Percentiles rank a stretch among this genome's conserved stretches.
phyloP scores from a whole-genome alignment of 202 grass and related monocot genomes.

The Alloteropsis angusta region DNA sequence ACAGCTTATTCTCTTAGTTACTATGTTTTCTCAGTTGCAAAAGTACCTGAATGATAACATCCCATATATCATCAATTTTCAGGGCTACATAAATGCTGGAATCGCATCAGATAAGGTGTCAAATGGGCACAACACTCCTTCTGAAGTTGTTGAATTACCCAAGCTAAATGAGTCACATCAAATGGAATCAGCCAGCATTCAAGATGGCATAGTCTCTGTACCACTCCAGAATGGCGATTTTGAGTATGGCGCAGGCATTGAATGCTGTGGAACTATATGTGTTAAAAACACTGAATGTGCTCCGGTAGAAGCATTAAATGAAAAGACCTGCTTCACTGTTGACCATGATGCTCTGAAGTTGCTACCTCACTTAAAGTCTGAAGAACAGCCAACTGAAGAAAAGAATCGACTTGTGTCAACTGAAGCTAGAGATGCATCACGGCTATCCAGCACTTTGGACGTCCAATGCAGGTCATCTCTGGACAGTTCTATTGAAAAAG shows the following conservation, averaged over 20 bases:
- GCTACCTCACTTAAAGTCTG: conserved; percentile 11
- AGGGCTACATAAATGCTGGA: conserved; percentile 99
- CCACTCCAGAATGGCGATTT: conserved; percentile 25
- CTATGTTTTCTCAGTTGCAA: conserved; percentile 19
- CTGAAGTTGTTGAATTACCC: conserved; percentile 34
- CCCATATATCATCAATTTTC: conserved; percentile 24
- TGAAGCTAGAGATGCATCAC: conserved; percentile 9
- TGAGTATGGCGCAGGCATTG: conserved; percentile 10
- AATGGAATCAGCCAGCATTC: conserved; percentile 23
- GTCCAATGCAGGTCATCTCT: background rate
- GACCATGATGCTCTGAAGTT: conserved; percentile 21
- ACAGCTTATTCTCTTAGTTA: conserved; percentile 16
- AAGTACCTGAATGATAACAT: conserved; percentile 12
- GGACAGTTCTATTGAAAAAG: conserved; percentile 23
- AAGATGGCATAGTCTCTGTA: conserved; percentile 25
- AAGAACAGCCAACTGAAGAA: conserved; percentile 26
- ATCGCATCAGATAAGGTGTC: conserved; percentile 50
- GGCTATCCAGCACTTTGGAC: background rate
- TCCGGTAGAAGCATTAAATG: conserved; percentile 29
- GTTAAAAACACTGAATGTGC: conserved; percentile 19
- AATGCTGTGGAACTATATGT: background rate
- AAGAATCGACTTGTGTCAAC: conserved; percentile 25
- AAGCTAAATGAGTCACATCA: conserved; percentile 33
- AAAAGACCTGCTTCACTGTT: conserved; percentile 14
- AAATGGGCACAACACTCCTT: background rate